Percentiles rank a stretch among this genome's conserved stretches.
Evolutionary conservation across 2,329 filamentous ascomycete genomes (phyloP).

Genomic region (Aspergillus ibericus): DNA sequence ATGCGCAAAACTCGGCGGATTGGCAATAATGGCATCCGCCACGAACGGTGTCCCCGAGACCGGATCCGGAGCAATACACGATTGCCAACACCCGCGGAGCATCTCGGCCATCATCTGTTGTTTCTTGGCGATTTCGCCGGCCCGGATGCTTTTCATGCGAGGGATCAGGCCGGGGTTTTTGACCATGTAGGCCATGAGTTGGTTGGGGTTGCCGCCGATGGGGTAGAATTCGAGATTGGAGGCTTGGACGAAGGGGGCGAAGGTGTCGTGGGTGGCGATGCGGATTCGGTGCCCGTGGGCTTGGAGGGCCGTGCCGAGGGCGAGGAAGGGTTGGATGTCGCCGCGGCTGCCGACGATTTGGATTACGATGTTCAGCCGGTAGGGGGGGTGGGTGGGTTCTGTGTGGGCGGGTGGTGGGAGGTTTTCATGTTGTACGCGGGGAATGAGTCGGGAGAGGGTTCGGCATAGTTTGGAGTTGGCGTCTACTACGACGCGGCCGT

Average conservation of each 20-base stretch:
- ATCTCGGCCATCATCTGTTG: slow-evolving; percentile 37
- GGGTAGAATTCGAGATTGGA: slow-evolving; percentile 57
- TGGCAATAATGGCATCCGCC: slow-evolving; percentile 56
- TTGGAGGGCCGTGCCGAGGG: slow-evolving; percentile 53
- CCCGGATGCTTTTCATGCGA: slow-evolving; percentile 35
- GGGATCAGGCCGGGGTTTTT: slow-evolving; percentile 47
- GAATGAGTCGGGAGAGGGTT: too few relatives aligned
- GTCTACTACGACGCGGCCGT: too few relatives aligned
- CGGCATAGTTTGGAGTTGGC: too few relatives aligned
- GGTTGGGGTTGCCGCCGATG: slow-evolving; percentile 58
- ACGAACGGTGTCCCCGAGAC: slow-evolving; percentile 45
- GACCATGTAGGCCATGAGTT: slow-evolving; percentile 53
- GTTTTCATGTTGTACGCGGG: too few relatives aligned
- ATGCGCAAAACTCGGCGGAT: slow-evolving; percentile 54
- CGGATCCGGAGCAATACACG: slow-evolving; percentile 35
- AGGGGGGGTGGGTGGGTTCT: too few relatives aligned
- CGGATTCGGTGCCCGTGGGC: slow-evolving; percentile 56
- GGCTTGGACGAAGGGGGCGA: slow-evolving; percentile 53
- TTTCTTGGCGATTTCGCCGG: slow-evolving; percentile 33
- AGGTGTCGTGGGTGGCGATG: slow-evolving; percentile 56
- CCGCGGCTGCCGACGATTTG: slow-evolving; percentile 58
- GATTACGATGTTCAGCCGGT: slow-evolving; percentile 52
- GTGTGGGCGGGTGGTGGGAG: too few relatives aligned
- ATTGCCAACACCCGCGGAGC: slow-evolving; percentile 40
- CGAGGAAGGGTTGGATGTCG: slow-evolving; percentile 60